A percentile compares a stretch with the other conserved stretches of the same genome.
These are phyloP conservation scores for Herpetospermum pedunculosum DNA, from an alignment of 306 rosid genomes.

Conservation along the genomic window DNA sequence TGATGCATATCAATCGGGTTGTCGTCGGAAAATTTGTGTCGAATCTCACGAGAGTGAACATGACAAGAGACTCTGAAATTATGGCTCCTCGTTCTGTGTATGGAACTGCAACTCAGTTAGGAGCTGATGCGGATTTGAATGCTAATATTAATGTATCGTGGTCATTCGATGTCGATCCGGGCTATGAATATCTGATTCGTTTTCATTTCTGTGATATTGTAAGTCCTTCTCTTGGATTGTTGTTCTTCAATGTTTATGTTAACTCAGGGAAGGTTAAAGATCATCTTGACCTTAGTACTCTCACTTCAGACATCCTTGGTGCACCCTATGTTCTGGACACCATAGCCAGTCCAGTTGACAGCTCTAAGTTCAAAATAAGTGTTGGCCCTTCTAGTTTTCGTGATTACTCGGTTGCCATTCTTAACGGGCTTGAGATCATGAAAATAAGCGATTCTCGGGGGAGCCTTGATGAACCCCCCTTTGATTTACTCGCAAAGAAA, in stretches of 20 bases:
- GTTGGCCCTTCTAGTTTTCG: conserved; percentile 28
- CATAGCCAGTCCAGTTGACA: conserved; percentile 18
- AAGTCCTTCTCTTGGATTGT: neutral
- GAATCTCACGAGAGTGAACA: conserved; percentile 25
- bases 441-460: conserved; percentile 37
- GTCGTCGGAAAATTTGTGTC: conserved; percentile 14
- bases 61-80: neutral
- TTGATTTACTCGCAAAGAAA: neutral
- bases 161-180: conserved; percentile 38
- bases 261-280: conserved; percentile 34
- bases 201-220: conserved; percentile 55
- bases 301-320: conserved; percentile 19
- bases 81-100: conserved; percentile 44
- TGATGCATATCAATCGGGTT: conserved; percentile 12
- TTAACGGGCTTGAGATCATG: conserved; percentile 63
- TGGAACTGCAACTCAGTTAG: conserved; percentile 36
- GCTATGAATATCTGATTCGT: conserved; percentile 52
- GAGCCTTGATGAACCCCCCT: conserved; percentile 26
- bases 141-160: conserved; percentile 35
- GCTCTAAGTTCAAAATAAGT: conserved; percentile 26
- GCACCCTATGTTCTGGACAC: conserved; percentile 45
- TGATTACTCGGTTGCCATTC: conserved; percentile 21
- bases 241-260: conserved; percentile 28
- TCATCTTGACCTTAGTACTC: conserved; percentile 17
- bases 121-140: neutral